A percentile compares a stretch with the other conserved stretches of the same genome.
Evolutionary conservation across 2,329 filamentous ascomycete genomes (phyloP).

Genomic region (Botrytis squamosa): DNA sequence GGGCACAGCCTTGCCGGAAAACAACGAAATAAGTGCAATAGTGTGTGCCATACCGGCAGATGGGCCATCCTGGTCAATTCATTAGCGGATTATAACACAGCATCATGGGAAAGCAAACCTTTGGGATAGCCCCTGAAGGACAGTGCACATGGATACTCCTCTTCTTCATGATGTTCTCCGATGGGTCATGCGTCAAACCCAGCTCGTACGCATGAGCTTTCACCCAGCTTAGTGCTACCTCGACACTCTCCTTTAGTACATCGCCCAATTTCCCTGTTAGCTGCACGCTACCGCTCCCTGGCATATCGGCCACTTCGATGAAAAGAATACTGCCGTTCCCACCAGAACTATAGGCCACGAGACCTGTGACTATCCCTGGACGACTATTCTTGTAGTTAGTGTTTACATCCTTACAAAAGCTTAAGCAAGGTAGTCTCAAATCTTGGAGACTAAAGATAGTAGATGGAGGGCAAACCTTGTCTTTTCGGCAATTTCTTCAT

Average conservation of each 20-base stretch:
- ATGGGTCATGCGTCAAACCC: slow-evolving; percentile 74
- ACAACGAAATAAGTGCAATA: slow-evolving; percentile 86
- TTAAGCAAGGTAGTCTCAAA: slow-evolving; percentile 24
- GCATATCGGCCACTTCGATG: slow-evolving; percentile 98
- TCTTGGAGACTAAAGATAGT: slow-evolving; percentile 1
- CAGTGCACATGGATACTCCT: slow-evolving; percentile 95
- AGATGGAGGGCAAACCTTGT: slow-evolving; percentile 43
- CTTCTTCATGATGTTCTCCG: slow-evolving; percentile 93
- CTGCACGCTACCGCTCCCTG: slow-evolving; percentile 85
- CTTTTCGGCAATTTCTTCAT: slow-evolving; percentile 93
- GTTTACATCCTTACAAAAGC: slow-evolving; percentile 15
- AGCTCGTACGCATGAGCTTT: slow-evolving; percentile 93
- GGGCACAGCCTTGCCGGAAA: slow-evolving; percentile 80
- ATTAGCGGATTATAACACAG: slow-evolving; percentile 20
- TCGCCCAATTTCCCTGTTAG: slow-evolving; percentile 95
- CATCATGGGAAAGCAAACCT: slow-evolving; percentile 64
- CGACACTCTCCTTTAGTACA: slow-evolving; percentile 94
- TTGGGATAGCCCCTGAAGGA: slow-evolving; percentile 89
- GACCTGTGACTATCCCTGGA: slow-evolving; percentile 90
- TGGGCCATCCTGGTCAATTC: slow-evolving; percentile 66
- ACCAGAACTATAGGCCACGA: slow-evolving; percentile 90
- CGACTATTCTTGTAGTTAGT: slow-evolving; percentile 48
- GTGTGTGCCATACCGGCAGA: slow-evolving; percentile 92
- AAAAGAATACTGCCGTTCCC: slow-evolving; percentile 96
- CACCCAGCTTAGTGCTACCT: slow-evolving; percentile 95